Percentiles rank a stretch among this genome's conserved stretches.
Evolutionary conservation across 2,329 filamentous ascomycete species (phyloP).

Genomic region (Colletotrichum coccodes): DNA sequence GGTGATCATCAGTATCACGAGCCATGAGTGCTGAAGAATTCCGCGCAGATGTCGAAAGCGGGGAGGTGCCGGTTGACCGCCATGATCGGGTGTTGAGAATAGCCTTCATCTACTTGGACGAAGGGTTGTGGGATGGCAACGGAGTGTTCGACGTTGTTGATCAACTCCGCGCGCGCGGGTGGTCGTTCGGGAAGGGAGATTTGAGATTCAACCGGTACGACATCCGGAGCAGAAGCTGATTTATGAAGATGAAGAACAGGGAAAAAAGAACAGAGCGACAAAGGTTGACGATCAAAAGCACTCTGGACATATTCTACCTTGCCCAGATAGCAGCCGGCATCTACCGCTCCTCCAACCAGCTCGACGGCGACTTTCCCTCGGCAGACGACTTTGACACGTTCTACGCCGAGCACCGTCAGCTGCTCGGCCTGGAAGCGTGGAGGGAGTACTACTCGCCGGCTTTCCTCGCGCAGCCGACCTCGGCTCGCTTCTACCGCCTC

Average conservation of each 20-base stretch:
- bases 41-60: slow-evolving; percentile 15
- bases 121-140: background rate
- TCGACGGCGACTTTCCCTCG: slow-evolving; percentile 6
- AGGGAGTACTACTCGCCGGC: slow-evolving; percentile 8
- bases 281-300: slow-evolving; percentile 22
- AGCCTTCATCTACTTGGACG: slow-evolving; percentile 28
- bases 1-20: background rate
- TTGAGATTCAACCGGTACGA: slow-evolving; percentile 25
- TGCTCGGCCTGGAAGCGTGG: slow-evolving; percentile 1
- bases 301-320: slow-evolving; percentile 31
- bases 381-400: slow-evolving; percentile 21
- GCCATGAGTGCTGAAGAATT: slow-evolving; percentile 21
- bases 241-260: background rate
- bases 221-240: background rate
- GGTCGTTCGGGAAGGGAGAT: slow-evolving; percentile 23
- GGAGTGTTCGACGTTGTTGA: slow-evolving; percentile 28
- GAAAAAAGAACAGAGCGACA: background rate
- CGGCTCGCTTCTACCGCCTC: slow-evolving; percentile 27
- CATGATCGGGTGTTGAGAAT: slow-evolving; percentile 26
- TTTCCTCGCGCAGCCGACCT: slow-evolving; percentile 36
- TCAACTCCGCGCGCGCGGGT: slow-evolving; percentile 17
- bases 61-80: slow-evolving; percentile 6
- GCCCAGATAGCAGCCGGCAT: slow-evolving; percentile 24
- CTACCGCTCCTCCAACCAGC: slow-evolving; percentile 23
- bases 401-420: slow-evolving; percentile 9